phyloP scores from a whole-genome alignment of 1,284 basidiomycete species.

The Tylopilus sp. region DNA sequence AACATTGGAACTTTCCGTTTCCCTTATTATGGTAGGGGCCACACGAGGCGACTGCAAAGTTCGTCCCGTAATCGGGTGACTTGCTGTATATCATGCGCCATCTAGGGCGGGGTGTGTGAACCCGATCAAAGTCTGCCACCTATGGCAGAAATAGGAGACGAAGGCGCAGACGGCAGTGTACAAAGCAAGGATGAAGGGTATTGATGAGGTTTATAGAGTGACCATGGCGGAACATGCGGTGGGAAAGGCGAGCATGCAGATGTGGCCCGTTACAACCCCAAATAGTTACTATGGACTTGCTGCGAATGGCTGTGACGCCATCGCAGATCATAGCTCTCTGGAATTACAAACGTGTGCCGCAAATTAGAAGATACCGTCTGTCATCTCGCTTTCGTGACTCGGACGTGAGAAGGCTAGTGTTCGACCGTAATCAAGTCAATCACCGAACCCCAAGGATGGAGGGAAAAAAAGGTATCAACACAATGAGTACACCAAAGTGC shows the following conservation, averaged over 20 bases:
- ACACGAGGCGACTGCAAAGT: constrained; percentile 4
- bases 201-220: not conserved
- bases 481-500: constrained; percentile 9
- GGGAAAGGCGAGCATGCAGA: not conserved
- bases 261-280: no score
- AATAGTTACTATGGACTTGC: no score
- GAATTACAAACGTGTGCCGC: not conserved
- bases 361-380: not conserved
- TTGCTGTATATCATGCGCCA: constrained; percentile 20
- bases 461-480: constrained; percentile 1
- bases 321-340: no score
- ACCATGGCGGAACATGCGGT: not conserved
- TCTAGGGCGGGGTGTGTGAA: constrained; percentile 2
- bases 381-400: not conserved
- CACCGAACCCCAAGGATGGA: not conserved
- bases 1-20: not conserved
- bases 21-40: not conserved
- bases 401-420: not conserved
- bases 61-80: not conserved
- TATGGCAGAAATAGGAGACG: not conserved
- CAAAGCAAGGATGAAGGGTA: not conserved
- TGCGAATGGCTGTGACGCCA: not conserved
- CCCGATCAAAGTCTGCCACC: not conserved
- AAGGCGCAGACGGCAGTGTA: not conserved
- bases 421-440: not conserved